Conservation (phyloP, 148 eudicot species). For the Cornus suecica region DNA sequence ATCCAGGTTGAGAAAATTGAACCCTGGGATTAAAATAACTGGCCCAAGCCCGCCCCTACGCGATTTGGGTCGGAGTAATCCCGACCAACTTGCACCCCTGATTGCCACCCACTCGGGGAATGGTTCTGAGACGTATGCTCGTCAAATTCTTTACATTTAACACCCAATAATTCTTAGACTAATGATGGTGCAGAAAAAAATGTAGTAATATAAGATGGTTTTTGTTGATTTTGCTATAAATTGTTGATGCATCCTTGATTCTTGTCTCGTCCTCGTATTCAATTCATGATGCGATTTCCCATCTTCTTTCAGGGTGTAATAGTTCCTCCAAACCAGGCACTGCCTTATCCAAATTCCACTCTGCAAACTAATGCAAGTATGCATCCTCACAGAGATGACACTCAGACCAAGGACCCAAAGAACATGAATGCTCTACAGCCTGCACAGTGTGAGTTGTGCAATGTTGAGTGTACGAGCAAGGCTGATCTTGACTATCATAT, state of each 20-base stretch:
- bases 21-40: no score
- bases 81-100: no score
- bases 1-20: no score
- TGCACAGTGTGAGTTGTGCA: slow-evolving; percentile 54
- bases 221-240: background rate
- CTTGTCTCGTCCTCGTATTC: background rate
- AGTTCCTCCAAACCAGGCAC: slow-evolving; percentile 15
- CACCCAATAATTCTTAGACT: no score
- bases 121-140: background rate
- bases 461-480: slow-evolving; percentile 33
- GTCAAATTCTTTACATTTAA: background rate
- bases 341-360: slow-evolving; percentile 7
- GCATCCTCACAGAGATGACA: background rate
- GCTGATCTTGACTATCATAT: slow-evolving; percentile 48
- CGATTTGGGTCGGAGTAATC: no score
- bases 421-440: slow-evolving; percentile 36
- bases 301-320: slow-evolving; percentile 24
- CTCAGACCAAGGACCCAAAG: slow-evolving; percentile 23
- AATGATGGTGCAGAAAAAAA: background rate
- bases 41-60: no score
- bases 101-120: no score
- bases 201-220: background rate
- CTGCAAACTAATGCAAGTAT: slow-evolving; percentile 15
- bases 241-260: background rate
- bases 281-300: background rate